phyloP scores from a whole-genome alignment of 2,329 filamentous ascomycete genomes.

The Fusarium phyllophilum region DNA sequence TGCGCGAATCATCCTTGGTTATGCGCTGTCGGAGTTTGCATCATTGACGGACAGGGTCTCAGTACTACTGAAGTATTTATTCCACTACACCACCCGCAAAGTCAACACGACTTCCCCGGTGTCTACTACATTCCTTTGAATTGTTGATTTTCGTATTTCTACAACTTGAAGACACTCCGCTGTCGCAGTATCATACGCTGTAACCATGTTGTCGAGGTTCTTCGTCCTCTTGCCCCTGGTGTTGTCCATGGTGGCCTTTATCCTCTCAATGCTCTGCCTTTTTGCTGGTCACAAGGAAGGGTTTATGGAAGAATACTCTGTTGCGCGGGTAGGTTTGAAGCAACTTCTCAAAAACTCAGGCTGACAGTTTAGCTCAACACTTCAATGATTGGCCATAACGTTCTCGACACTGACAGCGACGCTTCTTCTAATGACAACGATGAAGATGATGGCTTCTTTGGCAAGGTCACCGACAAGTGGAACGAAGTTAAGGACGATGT shows the following conservation, averaged over 20 bases:
- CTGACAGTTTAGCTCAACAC: conserved; percentile 49
- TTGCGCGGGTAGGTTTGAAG: conserved; percentile 49
- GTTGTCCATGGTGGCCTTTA: conserved; percentile 51
- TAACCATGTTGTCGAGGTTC: conserved; percentile 43
- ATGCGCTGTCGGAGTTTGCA: conserved; percentile 23
- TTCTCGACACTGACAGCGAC: conserved; percentile 41
- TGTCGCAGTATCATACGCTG: conserved; percentile 1
- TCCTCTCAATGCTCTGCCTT: conserved; percentile 53
- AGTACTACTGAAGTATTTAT: conserved; percentile 26
- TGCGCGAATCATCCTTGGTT: conserved; percentile 21
- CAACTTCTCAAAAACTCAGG: background rate
- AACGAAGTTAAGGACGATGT: conserved; percentile 49
- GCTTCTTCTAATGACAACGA: conserved; percentile 41
- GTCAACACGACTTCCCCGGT: background rate
- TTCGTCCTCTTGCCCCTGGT: conserved; percentile 51
- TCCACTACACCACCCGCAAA: conserved; percentile 13
- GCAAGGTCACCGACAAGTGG: conserved; percentile 44
- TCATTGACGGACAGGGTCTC: conserved; percentile 20
- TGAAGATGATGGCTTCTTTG: conserved; percentile 44
- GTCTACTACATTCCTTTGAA: conserved; percentile 16
- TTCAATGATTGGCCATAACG: conserved; percentile 51
- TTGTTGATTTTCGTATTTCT: conserved; percentile 5
- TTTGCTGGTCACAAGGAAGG: conserved; percentile 54
- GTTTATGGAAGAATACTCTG: conserved; percentile 56
- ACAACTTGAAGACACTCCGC: background rate